A percentile compares a stretch with the other conserved stretches of the same genome.
Evolutionary conservation across 495 filamentous ascomycete species (phyloP).

Genomic region (Podospora didyma): DNA sequence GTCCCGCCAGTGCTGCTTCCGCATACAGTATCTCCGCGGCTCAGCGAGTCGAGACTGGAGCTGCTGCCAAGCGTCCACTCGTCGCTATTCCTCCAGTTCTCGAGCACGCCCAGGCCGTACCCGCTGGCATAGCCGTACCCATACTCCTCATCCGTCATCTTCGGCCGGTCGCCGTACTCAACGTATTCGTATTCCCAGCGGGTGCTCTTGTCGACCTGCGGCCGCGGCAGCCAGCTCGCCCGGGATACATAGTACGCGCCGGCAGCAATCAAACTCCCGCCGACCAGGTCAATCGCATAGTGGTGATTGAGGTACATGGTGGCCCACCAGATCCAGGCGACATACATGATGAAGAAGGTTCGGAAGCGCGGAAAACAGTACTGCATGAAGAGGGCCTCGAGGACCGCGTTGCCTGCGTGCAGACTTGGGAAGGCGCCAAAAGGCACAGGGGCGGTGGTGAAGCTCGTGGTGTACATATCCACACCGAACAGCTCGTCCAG

Average conservation of each 20-base stretch:
- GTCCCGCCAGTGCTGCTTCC: slow-evolving; percentile 29
- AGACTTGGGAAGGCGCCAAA: slow-evolving; percentile 93
- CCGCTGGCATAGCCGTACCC: slow-evolving; percentile 22
- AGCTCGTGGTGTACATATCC: slow-evolving; percentile 86
- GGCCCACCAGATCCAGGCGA: slow-evolving; percentile 95
- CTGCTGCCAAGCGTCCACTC: slow-evolving; percentile 46
- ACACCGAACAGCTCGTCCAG: slow-evolving; percentile 85
- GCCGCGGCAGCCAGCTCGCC: slow-evolving; percentile 72
- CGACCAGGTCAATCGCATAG: slow-evolving; percentile 90
- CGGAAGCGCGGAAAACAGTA: slow-evolving; percentile 79
- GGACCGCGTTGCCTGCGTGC: slow-evolving; percentile 78
- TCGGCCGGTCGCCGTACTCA: slow-evolving; percentile 59
- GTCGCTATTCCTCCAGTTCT: slow-evolving; percentile 31
- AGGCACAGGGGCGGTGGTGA: slow-evolving; percentile 82
- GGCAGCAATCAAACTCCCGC: slow-evolving; percentile 76
- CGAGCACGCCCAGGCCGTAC: slow-evolving; percentile 31
- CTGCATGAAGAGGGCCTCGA: slow-evolving; percentile 90
- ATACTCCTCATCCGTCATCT: slow-evolving; percentile 35
- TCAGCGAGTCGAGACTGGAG: slow-evolving; percentile 33
- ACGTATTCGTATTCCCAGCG: slow-evolving; percentile 96
- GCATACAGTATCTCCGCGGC: slow-evolving; percentile 29
- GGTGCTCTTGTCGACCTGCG: slow-evolving; percentile 76
- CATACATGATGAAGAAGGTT: slow-evolving; percentile 74
- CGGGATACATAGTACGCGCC: slow-evolving; percentile 75
- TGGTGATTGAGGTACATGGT: slow-evolving; percentile 97